Conservation (phyloP, 2,329 filamentous ascomycete genomes). For the Apiospora sp. region DNA sequence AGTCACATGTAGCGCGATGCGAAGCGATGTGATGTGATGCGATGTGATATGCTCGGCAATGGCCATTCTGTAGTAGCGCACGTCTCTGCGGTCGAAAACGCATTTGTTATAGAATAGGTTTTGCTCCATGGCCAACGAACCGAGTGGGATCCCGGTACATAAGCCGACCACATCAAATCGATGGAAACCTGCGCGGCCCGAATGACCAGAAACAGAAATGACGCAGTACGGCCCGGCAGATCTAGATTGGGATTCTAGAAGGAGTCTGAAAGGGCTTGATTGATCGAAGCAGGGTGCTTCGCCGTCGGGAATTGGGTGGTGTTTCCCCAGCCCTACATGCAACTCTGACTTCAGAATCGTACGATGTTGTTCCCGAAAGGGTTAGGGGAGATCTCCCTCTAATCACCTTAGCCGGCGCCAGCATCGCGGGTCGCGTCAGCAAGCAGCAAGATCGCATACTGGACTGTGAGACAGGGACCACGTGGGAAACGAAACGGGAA, state of each 20-base stretch:
- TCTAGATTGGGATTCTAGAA: slow-evolving; percentile 1
- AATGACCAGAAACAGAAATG: background rate
- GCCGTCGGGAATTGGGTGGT: background rate
- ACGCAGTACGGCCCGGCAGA: background rate
- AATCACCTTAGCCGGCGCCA: background rate
- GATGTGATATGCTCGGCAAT: too few relatives aligned
- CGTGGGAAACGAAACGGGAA: background rate
- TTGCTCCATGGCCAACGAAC: background rate
- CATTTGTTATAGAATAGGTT: background rate
- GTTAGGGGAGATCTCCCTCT: background rate
- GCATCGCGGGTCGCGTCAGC: slow-evolving; percentile 4
- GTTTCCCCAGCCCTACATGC: slow-evolving; percentile 19
- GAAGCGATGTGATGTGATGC: too few relatives aligned
- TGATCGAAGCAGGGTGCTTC: background rate
- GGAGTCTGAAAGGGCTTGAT: background rate
- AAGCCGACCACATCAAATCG: background rate
- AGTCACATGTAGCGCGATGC: too few relatives aligned
- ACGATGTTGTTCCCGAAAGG: slow-evolving; percentile 24
- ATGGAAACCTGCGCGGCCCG: background rate
- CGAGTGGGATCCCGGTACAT: background rate
- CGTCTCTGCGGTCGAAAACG: background rate
- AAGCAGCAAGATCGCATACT: background rate
- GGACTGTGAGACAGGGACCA: background rate
- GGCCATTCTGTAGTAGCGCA: background rate
- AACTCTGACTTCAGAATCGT: slow-evolving; percentile 24